These are phyloP conservation scores for Orbilia brochopaga DNA, from an alignment of 2,329 filamentous ascomycete genomes.

Conservation along the genomic window DNA sequence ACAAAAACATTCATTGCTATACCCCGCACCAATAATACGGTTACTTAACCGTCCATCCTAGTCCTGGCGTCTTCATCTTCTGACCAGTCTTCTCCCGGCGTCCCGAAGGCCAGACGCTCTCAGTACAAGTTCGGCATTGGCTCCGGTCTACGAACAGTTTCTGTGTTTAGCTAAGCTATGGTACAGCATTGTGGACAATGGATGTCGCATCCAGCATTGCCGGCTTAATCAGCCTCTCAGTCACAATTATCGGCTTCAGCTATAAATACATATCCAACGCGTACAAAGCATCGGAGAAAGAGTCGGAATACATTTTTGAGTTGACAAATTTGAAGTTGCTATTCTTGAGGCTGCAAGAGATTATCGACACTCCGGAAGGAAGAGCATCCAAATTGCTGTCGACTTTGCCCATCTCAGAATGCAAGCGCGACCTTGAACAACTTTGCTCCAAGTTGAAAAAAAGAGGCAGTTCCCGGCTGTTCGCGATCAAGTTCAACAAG, in stretches of 20 bases:
- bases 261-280: slow-evolving; percentile 38
- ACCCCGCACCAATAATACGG: no score
- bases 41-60: no score
- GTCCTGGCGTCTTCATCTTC: no score
- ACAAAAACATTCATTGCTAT: no score
- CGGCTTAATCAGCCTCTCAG: slow-evolving; percentile 28
- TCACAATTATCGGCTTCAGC: slow-evolving; percentile 31
- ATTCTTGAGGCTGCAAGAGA: slow-evolving; percentile 27
- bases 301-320: slow-evolving; percentile 29
- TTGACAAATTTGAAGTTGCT: slow-evolving; percentile 25
- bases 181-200: no score
- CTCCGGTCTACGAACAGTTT: no score
- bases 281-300: slow-evolving; percentile 29
- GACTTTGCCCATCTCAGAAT: slow-evolving; percentile 24
- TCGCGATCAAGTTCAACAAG: slow-evolving; percentile 30
- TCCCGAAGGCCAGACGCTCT: no score
- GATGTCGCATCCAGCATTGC: slow-evolving; percentile 28
- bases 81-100: no score
- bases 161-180: no score
- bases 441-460: slow-evolving; percentile 28
- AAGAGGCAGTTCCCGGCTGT: slow-evolving; percentile 28
- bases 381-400: slow-evolving; percentile 8
- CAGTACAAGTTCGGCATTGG: no score
- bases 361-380: slow-evolving; percentile 1
- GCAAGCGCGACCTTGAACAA: slow-evolving; percentile 27